Conservation (phyloP, 1,284 basidiomycete species). For the Cryptococcus floricola region DNA sequence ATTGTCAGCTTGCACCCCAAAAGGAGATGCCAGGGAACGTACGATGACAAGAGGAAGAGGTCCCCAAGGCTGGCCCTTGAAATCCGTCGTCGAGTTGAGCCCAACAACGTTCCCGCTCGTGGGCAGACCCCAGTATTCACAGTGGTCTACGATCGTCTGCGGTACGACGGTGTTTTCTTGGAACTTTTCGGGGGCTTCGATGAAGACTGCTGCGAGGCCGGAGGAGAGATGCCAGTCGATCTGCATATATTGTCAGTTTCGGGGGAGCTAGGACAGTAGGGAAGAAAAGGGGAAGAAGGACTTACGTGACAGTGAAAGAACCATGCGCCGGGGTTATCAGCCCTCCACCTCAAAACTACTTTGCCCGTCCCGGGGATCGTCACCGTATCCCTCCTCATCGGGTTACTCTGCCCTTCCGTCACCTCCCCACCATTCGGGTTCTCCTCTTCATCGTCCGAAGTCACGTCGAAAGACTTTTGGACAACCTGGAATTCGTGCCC, state of each 20-base stretch:
- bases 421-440: slow-evolving; percentile 65
- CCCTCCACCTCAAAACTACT: slow-evolving; percentile 50
- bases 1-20: not conserved
- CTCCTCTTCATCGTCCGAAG: slow-evolving; percentile 67
- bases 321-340: slow-evolving; percentile 56
- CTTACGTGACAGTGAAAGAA: slow-evolving; percentile 49
- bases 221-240: slow-evolving; percentile 47
- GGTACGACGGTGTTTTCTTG: slow-evolving; percentile 36
- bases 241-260: slow-evolving; percentile 2
- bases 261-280: not conserved
- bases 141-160: slow-evolving; percentile 59
- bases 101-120: slow-evolving; percentile 63
- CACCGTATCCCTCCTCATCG: slow-evolving; percentile 71
- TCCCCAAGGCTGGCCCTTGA: slow-evolving; percentile 59
- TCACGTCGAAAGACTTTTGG: slow-evolving; percentile 65
- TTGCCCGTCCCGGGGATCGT: slow-evolving; percentile 51
- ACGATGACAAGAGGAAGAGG: slow-evolving; percentile 57
- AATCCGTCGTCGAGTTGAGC: slow-evolving; percentile 40
- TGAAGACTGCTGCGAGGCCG: slow-evolving; percentile 50
- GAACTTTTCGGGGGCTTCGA: slow-evolving; percentile 46
- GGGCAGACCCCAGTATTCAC: slow-evolving; percentile 59
- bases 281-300: not conserved
- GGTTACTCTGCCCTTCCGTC: slow-evolving; percentile 70
- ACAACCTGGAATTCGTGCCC: slow-evolving; percentile 75
- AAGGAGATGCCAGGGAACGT: slow-evolving; percentile 18